Conservation (phyloP, 192 early-diverging fungal species). For the Dissophora globulifera region DNA sequence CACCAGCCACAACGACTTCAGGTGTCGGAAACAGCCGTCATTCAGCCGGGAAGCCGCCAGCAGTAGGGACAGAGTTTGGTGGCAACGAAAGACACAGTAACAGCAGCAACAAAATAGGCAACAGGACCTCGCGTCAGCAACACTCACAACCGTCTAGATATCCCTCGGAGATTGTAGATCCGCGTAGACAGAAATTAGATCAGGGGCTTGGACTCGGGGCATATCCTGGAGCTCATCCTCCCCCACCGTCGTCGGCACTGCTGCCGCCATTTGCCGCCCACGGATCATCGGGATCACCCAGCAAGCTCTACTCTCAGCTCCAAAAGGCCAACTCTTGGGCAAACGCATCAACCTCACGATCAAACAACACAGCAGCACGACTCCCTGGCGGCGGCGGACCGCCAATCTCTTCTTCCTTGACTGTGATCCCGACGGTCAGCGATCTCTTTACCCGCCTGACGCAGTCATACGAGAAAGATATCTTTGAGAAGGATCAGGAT, state of each 20-base stretch:
- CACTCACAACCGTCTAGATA: not conserved
- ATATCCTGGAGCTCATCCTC: not conserved
- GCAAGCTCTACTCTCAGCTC: conserved; percentile 18
- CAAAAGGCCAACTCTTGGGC: conserved; percentile 29
- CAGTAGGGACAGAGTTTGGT: not conserved
- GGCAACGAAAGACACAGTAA: no score
- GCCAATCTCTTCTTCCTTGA: not conserved
- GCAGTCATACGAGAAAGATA: conserved; percentile 58
- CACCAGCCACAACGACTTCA: not conserved
- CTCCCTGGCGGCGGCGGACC: conserved; percentile 1
- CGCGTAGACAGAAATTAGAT: not conserved
- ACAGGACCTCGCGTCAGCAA: not conserved
- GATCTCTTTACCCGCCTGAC: conserved; percentile 55
- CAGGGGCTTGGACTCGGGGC: no score
- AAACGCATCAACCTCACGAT: not conserved
- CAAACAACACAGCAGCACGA: not conserved
- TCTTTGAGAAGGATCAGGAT: conserved; percentile 57
- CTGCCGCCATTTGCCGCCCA: not conserved
- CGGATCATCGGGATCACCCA: not conserved
- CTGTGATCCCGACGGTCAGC: conserved; percentile 48
- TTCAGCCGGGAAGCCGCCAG: not conserved
- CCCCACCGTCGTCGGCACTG: not conserved
- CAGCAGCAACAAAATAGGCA: no score
- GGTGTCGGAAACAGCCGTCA: not conserved
- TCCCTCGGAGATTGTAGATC: conserved; percentile 9